phyloP scores from a whole-genome alignment of 2,329 filamentous ascomycete genomes.

The Arachnomyces sp. region DNA sequence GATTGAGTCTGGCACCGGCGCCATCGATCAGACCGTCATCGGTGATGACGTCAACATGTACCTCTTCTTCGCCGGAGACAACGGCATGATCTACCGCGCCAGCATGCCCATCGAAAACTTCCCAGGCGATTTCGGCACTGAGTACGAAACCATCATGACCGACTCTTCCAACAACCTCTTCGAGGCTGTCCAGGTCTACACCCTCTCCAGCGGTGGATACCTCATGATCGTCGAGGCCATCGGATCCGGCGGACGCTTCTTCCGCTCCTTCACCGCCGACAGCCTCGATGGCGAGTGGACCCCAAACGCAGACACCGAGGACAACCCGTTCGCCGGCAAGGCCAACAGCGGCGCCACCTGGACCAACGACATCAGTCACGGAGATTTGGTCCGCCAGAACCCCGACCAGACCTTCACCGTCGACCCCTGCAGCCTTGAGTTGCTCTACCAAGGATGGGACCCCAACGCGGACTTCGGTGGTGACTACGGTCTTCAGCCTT shows the following conservation, averaged over 20 bases:
- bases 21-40: constrained; percentile 58
- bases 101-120: constrained; percentile 56
- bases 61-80: constrained; percentile 60
- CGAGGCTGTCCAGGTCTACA: constrained; percentile 61
- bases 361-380: constrained; percentile 61
- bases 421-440: constrained; percentile 56
- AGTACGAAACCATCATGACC: constrained; percentile 43
- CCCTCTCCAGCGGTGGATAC: constrained; percentile 47
- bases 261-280: constrained; percentile 57
- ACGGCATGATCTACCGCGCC: constrained; percentile 57
- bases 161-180: constrained; percentile 52
- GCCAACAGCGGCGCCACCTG: constrained; percentile 56
- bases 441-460: constrained; percentile 54
- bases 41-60: constrained; percentile 56
- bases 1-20: constrained; percentile 45
- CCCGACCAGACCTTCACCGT: constrained; percentile 55
- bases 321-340: constrained; percentile 56
- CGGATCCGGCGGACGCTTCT: constrained; percentile 51
- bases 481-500: constrained; percentile 47
- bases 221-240: constrained; percentile 61
- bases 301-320: constrained; percentile 47
- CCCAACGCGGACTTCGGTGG: constrained; percentile 30
- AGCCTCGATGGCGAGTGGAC: constrained; percentile 52
- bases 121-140: constrained; percentile 51
- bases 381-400: constrained; percentile 50